These are phyloP conservation scores for Lunularia cruciata DNA, from an alignment of 225 moss, liverwort and hornwort genomes.

Conservation along the genomic window DNA sequence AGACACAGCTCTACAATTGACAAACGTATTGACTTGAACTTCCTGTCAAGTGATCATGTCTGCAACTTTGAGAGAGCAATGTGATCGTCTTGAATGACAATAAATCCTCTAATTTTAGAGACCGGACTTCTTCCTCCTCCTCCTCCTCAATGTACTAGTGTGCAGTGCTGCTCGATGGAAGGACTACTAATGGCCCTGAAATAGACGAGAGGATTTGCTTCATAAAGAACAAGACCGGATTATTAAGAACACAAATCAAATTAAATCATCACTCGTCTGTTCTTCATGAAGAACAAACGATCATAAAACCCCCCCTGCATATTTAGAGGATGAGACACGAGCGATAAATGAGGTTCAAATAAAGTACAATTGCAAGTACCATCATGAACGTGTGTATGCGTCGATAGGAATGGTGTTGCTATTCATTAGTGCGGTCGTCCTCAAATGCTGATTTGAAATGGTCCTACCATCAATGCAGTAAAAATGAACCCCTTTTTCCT, in stretches of 20 bases:
- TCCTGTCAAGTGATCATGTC: conserved; percentile 1
- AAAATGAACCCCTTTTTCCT: too few relatives aligned
- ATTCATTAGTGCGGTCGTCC: neutral
- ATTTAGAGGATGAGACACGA: conserved; percentile 11
- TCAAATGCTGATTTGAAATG: neutral
- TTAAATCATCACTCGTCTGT: neutral
- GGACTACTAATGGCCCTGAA: conserved; percentile 10
- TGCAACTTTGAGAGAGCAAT: too few relatives aligned
- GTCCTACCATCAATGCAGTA: neutral
- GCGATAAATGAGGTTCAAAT: neutral
- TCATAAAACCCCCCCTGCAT: neutral
- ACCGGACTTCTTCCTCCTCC: neutral
- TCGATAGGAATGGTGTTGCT: too few relatives aligned
- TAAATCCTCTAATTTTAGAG: conserved; percentile 12
- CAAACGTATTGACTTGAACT: neutral
- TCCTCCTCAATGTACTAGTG: neutral
- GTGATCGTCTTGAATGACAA: neutral
- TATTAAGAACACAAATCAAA: neutral
- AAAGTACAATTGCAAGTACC: neutral
- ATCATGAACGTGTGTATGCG: neutral
- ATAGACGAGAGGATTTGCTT: neutral
- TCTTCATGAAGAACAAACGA: neutral
- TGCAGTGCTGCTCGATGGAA: conserved; percentile 4
- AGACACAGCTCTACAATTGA: too few relatives aligned
- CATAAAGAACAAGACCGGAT: neutral